phyloP scores from a whole-genome alignment of 345 rosid species.

The Geranium rotundifolium region DNA sequence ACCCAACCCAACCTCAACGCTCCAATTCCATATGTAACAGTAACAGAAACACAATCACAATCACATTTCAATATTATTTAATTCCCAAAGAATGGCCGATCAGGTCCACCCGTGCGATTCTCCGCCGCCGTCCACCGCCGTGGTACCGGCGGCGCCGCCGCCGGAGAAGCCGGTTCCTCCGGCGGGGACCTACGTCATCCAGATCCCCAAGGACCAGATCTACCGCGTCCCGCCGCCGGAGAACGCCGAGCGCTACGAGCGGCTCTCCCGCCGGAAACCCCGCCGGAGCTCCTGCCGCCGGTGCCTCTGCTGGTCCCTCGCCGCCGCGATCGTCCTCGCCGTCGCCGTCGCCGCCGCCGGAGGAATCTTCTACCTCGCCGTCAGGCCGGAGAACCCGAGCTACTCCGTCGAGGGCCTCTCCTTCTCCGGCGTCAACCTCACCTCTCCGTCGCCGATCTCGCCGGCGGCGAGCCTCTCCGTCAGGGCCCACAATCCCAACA shows the following conservation, averaged over 20 bases:
- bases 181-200: constrained; percentile 66
- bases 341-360: constrained; percentile 38
- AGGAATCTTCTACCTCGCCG: constrained; percentile 45
- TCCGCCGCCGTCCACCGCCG: constrained; percentile 4
- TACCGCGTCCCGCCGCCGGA: constrained; percentile 86
- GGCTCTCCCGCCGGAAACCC: constrained; percentile 37
- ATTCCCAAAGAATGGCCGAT: too few relatives aligned
- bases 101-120: constrained; percentile 23
- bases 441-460: constrained; percentile 27
- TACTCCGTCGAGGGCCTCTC: constrained; percentile 45
- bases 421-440: constrained; percentile 43
- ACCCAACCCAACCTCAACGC: too few relatives aligned
- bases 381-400: constrained; percentile 52
- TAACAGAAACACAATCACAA: too few relatives aligned
- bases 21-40: too few relatives aligned
- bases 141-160: constrained; percentile 3
- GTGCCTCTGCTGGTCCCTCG: constrained; percentile 36
- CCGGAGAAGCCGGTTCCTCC: constrained; percentile 31
- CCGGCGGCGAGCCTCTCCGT: constrained; percentile 50
- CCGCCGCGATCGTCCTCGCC: constrained; percentile 17
- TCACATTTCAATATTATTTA: too few relatives aligned
- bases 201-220: constrained; percentile 77
- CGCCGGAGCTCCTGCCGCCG: constrained; percentile 26
- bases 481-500: constrained; percentile 51
- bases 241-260: constrained; percentile 44